Evolutionary conservation across 106 monocot species (phyloP).

Genomic region (Dendrobium catenatum): DNA sequence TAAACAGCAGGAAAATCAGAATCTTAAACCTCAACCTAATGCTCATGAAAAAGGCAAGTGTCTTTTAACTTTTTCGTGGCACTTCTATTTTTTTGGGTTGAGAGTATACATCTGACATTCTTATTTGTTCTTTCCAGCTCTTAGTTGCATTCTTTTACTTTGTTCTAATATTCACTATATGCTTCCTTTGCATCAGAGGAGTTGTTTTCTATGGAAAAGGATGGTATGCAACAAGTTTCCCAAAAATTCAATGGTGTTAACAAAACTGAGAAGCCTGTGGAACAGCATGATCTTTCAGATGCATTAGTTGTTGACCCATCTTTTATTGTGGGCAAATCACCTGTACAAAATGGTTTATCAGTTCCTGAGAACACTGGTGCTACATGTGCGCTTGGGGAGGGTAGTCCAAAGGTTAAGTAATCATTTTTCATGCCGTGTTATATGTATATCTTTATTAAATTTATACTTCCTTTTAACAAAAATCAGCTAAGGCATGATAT

Average conservation of each 20-base stretch:
- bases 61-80: background rate
- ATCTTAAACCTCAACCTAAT: slow-evolving; percentile 21
- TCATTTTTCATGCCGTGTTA: background rate
- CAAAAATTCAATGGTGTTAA: background rate
- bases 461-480: background rate
- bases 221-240: background rate
- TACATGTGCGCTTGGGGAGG: slow-evolving; percentile 62
- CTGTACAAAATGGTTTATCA: slow-evolving; percentile 36
- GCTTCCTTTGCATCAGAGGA: slow-evolving; percentile 18
- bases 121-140: background rate
- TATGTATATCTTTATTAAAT: background rate
- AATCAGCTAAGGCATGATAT: background rate
- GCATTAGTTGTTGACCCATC: slow-evolving; percentile 29
- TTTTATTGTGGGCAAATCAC: slow-evolving; percentile 70
- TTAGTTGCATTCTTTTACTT: background rate
- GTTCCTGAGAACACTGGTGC: slow-evolving; percentile 24
- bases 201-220: slow-evolving; percentile 10
- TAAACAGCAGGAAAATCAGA: slow-evolving; percentile 42
- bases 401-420: slow-evolving; percentile 72
- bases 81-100: background rate
- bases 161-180: background rate
- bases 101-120: background rate
- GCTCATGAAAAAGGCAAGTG: slow-evolving; percentile 36
- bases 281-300: slow-evolving; percentile 34
- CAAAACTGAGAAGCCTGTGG: slow-evolving; percentile 13